Base-by-base conservation (phyloP, 345 rosid species). In the Microcos paniculata region DNA sequence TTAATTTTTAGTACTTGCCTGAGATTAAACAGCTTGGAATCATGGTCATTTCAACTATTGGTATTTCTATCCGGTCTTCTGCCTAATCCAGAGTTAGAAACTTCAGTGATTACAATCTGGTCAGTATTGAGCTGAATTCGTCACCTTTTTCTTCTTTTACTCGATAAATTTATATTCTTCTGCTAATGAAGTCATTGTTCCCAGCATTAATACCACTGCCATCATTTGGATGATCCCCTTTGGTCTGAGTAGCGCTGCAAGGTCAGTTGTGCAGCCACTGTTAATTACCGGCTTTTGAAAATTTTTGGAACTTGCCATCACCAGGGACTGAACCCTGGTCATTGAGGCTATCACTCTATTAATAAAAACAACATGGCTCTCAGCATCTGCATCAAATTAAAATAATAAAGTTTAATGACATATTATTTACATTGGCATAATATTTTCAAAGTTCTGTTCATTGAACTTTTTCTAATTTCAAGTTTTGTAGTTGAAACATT, bases 161-260 rank as follows among this genome's bases (percentile, higher is more conserved):
- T 46, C 38, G 21, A 28, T 18, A 33, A 8, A 1, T 48, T 40
- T 28, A 33, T 33, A 14, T 13, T 28, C 4, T 61, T 26, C 16
- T 43, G 21, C 8, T 23, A 16, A 6, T 23, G 4, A 19, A 24
- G 9, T 33, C 33, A 24, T 21, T 63, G 9, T 30, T 26, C 43
- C 16, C 70, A 68, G 79, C 67, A 53, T 68, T 46, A 76, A 76
- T 12, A 14, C 67, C 4, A 1, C 59, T 45, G 30, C 58, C 8
- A 6, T 45, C 8, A 42, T 76, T 19, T 76, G 56, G 49, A 68
- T 68, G 59, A 76, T 76, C 38, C 79, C 79, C 23, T 69, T 64
- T 46, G 79, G 74, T 14, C 58, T 76, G 9, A 58, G 74, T 16
- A 19, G 68, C 45, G 58, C 74, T 19, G 48, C 26, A 57, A 76